Evolutionary conservation across 305 asterid species (phyloP).

Genomic region (Ilex paraguariensis): DNA sequence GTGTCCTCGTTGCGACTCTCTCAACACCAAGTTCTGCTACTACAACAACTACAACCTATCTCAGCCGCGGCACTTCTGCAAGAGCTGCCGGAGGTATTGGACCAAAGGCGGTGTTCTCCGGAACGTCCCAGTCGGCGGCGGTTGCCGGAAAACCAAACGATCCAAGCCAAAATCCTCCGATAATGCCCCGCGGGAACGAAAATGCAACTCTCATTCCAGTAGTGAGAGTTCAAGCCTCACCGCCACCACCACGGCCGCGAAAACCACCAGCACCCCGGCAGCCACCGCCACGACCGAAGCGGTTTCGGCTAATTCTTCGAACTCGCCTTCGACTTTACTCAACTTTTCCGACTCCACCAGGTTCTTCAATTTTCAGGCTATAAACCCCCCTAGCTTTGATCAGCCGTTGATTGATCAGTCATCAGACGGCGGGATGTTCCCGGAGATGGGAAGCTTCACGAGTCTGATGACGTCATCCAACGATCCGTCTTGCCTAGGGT

Average conservation of each 20-base stretch:
- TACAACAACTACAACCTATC: slow-evolving; percentile 13
- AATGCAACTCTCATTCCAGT: slow-evolving; percentile 4
- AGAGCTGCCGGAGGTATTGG: slow-evolving; percentile 15
- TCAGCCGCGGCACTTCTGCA: slow-evolving; percentile 16
- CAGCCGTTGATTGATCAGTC: slow-evolving; percentile 23
- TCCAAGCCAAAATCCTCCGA: neutral
- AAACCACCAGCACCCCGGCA: slow-evolving; percentile 10
- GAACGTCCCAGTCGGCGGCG: slow-evolving; percentile 13
- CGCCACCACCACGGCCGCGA: slow-evolving; percentile 8
- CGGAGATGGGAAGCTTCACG: slow-evolving; percentile 41
- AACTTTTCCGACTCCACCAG: neutral
- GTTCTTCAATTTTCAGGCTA: neutral
- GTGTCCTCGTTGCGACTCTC: slow-evolving; percentile 10
- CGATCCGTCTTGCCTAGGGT: slow-evolving; percentile 30
- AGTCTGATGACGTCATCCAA: slow-evolving; percentile 39
- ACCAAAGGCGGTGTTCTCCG: slow-evolving; percentile 14
- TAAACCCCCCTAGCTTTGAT: neutral
- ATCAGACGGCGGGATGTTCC: slow-evolving; percentile 39
- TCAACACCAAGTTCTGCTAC: slow-evolving; percentile 12
- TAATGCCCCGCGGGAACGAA: neutral
- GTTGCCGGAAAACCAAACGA: slow-evolving; percentile 8
- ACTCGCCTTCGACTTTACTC: neutral
- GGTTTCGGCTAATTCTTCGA: neutral
- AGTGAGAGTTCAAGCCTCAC: slow-evolving; percentile 2
- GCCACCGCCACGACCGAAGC: slow-evolving; percentile 12